These are phyloP conservation scores for Chaetoscypha palmicola DNA, from an alignment of 2,329 filamentous ascomycete genomes.

Conservation along the genomic window DNA sequence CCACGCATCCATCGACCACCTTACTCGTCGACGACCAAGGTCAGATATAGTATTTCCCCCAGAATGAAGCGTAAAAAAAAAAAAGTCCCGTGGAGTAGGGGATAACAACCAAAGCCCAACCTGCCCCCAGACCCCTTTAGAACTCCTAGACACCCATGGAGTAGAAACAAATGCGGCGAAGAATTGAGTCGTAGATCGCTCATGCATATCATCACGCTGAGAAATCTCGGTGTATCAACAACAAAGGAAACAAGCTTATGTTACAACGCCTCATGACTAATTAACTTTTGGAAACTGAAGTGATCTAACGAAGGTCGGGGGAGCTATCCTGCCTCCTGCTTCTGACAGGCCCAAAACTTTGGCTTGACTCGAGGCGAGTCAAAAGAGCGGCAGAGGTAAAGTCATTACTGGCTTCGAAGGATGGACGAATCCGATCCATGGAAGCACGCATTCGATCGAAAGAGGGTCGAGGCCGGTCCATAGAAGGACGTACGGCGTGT, in stretches of 20 bases:
- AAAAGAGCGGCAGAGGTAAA: constrained; percentile 87
- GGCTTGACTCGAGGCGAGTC: constrained; percentile 71
- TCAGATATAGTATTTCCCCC: constrained; percentile 8
- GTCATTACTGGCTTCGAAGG: constrained; percentile 81
- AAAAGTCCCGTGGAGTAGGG: neutral
- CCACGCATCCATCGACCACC: too few species aligned
- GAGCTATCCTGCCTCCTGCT: constrained; percentile 22
- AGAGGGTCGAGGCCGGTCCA: constrained; percentile 66
- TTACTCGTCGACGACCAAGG: neutral
- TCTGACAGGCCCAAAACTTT: constrained; percentile 30
- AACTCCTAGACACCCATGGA: constrained; percentile 27
- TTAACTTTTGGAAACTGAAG: constrained; percentile 1
- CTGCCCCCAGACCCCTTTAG: constrained; percentile 10
- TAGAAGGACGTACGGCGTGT: constrained; percentile 33
- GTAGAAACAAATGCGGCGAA: constrained; percentile 22
- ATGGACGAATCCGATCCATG: constrained; percentile 76
- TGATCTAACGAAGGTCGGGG: constrained; percentile 19
- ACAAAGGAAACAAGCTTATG: constrained; percentile 32
- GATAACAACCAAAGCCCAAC: neutral
- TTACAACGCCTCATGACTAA: constrained; percentile 20
- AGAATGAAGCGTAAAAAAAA: constrained; percentile 5
- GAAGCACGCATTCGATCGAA: constrained; percentile 81
- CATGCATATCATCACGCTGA: constrained; percentile 43
- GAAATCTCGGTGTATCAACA: constrained; percentile 32
- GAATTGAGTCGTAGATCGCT: constrained; percentile 38